These are phyloP conservation scores for Beauveria asiatica DNA, from an alignment of 2,329 filamentous ascomycete genomes.

Conservation along the genomic window DNA sequence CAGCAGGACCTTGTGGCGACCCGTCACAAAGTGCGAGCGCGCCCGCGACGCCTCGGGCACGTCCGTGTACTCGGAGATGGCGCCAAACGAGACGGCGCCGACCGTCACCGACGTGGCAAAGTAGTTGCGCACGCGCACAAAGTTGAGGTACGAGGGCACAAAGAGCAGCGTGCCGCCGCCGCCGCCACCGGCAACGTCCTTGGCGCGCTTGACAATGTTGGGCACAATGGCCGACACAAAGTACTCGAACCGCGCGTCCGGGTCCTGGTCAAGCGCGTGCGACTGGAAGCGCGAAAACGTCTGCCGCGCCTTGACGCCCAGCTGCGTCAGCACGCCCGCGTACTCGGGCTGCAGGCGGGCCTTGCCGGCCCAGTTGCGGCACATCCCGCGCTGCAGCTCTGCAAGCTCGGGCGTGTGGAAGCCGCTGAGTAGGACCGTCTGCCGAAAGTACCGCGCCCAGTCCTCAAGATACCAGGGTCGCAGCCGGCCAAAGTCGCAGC, in stretches of 20 bases:
- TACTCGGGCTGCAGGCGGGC: constrained; percentile 64
- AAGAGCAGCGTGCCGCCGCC: constrained; percentile 68
- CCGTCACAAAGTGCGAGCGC: constrained; percentile 76
- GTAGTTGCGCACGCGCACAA: constrained; percentile 86
- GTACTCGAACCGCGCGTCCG: constrained; percentile 83
- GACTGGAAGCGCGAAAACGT: constrained; percentile 84
- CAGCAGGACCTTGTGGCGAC: constrained; percentile 72
- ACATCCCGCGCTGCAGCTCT: constrained; percentile 64
- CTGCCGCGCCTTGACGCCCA: constrained; percentile 67
- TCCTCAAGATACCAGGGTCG: constrained; percentile 89
- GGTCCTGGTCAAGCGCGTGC: constrained; percentile 61
- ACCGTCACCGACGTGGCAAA: constrained; percentile 63
- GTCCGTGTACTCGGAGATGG: constrained; percentile 81
- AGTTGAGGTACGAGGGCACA: constrained; percentile 89
- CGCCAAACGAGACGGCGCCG: constrained; percentile 52
- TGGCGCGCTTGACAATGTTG: constrained; percentile 56
- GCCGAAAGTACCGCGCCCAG: constrained; percentile 70
- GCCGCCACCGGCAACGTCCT: constrained; percentile 33
- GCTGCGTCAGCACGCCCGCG: constrained; percentile 61
- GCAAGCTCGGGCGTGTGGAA: constrained; percentile 87
- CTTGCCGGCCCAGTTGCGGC: constrained; percentile 75
- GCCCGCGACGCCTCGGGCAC: constrained; percentile 72
- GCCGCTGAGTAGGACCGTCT: constrained; percentile 72
- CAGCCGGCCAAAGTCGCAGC: constrained; percentile 87
- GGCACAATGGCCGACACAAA: constrained; percentile 79